Evolutionary conservation across 2,329 filamentous ascomycete species (phyloP), one percentile per base, ranked within the genome.

Genomic region (Epichloe coenophiala): DNA sequence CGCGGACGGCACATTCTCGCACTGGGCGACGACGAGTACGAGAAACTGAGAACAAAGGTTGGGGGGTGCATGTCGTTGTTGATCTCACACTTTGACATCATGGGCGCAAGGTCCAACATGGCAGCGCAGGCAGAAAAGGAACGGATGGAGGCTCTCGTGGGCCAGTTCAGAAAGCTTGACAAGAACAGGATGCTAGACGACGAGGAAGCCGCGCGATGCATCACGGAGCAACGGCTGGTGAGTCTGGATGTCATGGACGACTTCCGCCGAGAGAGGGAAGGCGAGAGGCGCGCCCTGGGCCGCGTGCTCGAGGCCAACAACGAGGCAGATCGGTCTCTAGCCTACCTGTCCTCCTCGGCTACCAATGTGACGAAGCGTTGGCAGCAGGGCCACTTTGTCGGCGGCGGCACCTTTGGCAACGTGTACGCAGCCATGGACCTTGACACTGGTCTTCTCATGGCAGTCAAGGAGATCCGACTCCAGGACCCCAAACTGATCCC

Each of bases 361-460:
- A 95, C 89, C 21, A 97, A 97, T 63, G 86, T 97, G 52, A 95
- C 88, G 43, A 81, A 97, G 70, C 84, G 93, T 56, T 98, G 93
- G 93, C 93, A 97, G 65, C 93, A 96, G 72, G 93, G 93, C n/a
- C 88, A 95, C 60, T 98, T 94, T 63, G 88, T 98, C 42, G 93
- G 93, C 47, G 91, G 93, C 48, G 93, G 93, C 57, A 96, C 91
- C 0, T 98, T 98, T 68, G 93, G 93, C 55, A 95, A 90, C 49
- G 93, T 98, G 11, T 98, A 98, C 62, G 89, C 89, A 36, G 93
- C 90, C 36, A 95, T 97, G 78, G 96, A 98, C 63, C 74, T 98
- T 48, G 94, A 98, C 69, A 91, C 88, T 27, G 91, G 91, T 52
- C 89, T 95, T 62, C 71, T 97, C 54, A 97, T 98, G 91, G 93